Evolutionary conservation across 192 early-diverging fungal species (phyloP).

Genomic region (Phycomyces nitens): DNA sequence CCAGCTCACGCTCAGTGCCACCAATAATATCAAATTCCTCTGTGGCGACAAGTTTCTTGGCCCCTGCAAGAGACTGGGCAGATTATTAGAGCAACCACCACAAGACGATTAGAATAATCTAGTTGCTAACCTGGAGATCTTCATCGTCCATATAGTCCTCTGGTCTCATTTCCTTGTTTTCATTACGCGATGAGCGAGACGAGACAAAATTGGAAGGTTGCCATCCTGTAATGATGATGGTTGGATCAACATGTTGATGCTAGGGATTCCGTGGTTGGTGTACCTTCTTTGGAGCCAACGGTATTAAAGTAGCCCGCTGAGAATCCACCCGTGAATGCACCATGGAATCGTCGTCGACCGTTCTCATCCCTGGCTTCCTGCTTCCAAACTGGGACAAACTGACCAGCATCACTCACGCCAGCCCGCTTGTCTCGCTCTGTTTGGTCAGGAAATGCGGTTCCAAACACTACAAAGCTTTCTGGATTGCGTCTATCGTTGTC

Average conservation of each 20-base stretch:
- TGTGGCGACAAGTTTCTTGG: conserved; percentile 52
- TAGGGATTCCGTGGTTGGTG: conserved; percentile 3
- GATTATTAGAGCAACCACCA: background rate
- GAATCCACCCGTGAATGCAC: conserved; percentile 93
- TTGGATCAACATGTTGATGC: background rate
- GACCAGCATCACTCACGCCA: conserved; percentile 32
- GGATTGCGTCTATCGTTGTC: background rate
- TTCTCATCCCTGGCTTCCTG: conserved; percentile 59
- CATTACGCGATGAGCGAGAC: conserved; percentile 60
- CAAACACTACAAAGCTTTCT: conserved; percentile 39
- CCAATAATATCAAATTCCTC: conserved; percentile 69
- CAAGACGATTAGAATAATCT: background rate
- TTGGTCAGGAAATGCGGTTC: conserved; percentile 42
- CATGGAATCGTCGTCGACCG: conserved; percentile 80
- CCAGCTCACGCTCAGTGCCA: conserved; percentile 59
- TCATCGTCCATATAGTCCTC: conserved; percentile 99
- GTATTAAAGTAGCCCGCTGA: conserved; percentile 94
- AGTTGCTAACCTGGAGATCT: conserved; percentile 63
- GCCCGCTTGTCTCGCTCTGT: conserved; percentile 18
- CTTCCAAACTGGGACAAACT: conserved; percentile 48
- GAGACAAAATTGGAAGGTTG: conserved; percentile 74
- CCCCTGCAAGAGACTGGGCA: conserved; percentile 43
- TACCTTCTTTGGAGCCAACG: conserved; percentile 94
- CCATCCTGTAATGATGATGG: conserved; percentile 57
- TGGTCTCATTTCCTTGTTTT: conserved; percentile 44